Base-by-base conservation (phyloP, 208 protist species). In the Trypanosoma platydactyli region DNA sequence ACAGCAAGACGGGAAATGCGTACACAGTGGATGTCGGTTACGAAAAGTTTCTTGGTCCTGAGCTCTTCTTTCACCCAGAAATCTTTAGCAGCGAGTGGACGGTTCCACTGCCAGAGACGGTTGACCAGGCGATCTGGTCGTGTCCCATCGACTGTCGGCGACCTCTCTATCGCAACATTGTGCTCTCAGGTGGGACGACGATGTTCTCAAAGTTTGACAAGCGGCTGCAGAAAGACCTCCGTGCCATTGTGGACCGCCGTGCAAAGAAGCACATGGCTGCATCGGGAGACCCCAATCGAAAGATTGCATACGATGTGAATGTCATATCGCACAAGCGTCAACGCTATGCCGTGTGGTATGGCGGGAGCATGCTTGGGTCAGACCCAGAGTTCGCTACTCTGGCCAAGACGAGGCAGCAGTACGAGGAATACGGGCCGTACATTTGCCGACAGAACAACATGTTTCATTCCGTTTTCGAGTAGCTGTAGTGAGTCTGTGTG, bases 11-110 rank as follows among this genome's bases (percentile, higher is more conserved):
- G 15, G 80, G 77, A 24, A 24, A 74, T 49, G 33, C 58, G 27
- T 92, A 75, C 65, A 53, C 65, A 29, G 48, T 97, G 33, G 98
- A 99, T 59, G 91, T 99, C 33, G 98, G 94, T 30, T 98, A 98
- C 68, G 98, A 99, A 77, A 84, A 91, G 49, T 99, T 99, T 78
- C 78, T 99, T 0, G 98, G 86, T 15, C 97, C 98, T 35, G 98
- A 99, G 81, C 71, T 99, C 18, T 98, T 99, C 77, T 99, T 99
- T 80, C 96, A 96, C 66, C 98, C 98, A 16, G 97, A 99, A 66
- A 98, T 99, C 66, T 97, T 97, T 81, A 74, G 60, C 42, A 73
- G 71, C n/a, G 82, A 99, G 16, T 98, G 92, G 64, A 83, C 84
- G 6, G 91, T 69, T 18, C 94, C 97, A 45, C 80, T 99, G n/a